Evolutionary conservation across 2,329 filamentous ascomycete species (phyloP).

Genomic region (Beauveria medogensis): DNA sequence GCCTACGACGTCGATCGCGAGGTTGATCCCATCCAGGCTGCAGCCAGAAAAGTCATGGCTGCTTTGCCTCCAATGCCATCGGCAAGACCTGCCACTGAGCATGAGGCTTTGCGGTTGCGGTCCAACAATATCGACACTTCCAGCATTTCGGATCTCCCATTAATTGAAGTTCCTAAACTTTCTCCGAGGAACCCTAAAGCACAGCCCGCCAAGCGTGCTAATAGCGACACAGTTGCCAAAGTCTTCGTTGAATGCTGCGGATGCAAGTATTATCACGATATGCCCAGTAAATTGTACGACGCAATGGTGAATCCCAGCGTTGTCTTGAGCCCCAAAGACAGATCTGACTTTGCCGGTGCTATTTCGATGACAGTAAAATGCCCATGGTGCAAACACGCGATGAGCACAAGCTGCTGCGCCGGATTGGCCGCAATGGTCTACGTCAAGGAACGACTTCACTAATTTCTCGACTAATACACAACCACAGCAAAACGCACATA

Average conservation of each 20-base stretch:
- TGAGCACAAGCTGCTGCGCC: constrained; percentile 61
- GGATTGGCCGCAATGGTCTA: constrained; percentile 61
- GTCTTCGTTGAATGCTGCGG: constrained; percentile 58
- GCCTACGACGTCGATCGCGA: constrained; percentile 7
- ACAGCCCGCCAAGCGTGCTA: not conserved
- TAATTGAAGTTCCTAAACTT: not conserved
- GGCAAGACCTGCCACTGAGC: not conserved
- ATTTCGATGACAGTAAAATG: constrained; percentile 57
- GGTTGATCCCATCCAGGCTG: constrained; percentile 23
- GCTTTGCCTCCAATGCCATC: constrained; percentile 19
- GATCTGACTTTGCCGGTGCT: constrained; percentile 44
- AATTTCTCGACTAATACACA: not conserved
- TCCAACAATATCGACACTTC: constrained; percentile 10
- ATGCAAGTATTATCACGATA: constrained; percentile 57
- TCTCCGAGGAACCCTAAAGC: constrained; percentile 11
- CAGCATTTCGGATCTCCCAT: not conserved
- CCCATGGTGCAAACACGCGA: constrained; percentile 64
- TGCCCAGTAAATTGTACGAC: constrained; percentile 56
- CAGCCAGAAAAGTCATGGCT: constrained; percentile 24
- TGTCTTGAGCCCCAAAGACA: constrained; percentile 39
- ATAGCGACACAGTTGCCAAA: constrained; percentile 44
- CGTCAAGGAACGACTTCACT: constrained; percentile 55
- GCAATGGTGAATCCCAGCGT: constrained; percentile 54
- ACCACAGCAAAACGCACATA: not conserved
- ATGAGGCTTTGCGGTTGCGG: constrained; percentile 4